Evolutionary conservation across 1,284 basidiomycete genomes (phyloP), one percentile per base, ranked within the genome.

Genomic region (Rhodotorula mucilaginosa): DNA sequence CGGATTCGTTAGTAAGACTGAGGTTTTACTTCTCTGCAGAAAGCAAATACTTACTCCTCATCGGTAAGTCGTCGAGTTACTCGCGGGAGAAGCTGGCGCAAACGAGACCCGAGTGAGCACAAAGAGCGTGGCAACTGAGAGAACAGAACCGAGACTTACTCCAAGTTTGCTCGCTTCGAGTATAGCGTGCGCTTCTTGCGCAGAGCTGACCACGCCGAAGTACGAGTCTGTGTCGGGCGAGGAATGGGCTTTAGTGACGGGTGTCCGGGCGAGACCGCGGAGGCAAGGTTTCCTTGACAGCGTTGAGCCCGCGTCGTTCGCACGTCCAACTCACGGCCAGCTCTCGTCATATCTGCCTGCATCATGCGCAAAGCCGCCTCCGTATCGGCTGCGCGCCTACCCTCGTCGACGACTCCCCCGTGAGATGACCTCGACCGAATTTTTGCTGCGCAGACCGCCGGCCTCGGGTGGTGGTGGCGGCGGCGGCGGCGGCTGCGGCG

Each of bases 21-120:
- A 16, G 2, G n/a, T 15, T 15, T 56, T 15, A n/a, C 13, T 23
- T 0, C 23, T 52, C 12, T 1, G 51, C 12, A 26, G 2, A 7
- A 10, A 13, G 10, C 31, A 8, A 13, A 18, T 5, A 61, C 74
- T 15, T 26, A 71, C 73, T 76, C 75, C 39, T 78, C 68, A 57
- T 78, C 78, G 8, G 78, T 78, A 61, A 79, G 57, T 13, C 78
- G 67, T 5, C 78, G 72, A 7, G 78, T 79, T 3, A 78, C 74
- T 19, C 78, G 65, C 2, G 77, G 74, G 5, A 79, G 62, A 2
- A 75, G 58, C 75, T 76, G 69, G 7, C 12, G n/a, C 44, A 54
- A 5, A 26, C 51, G 52, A 51, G 7, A 48, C 34, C 21, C 18
- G 21, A 6, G 10, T 34, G n/a, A 44, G 54, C 29, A 26, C 10